Percentiles rank a stretch among this genome's conserved stretches.
phyloP scores from a whole-genome alignment of 208 protist genomes.

The Naegleria lovaniensis region DNA sequence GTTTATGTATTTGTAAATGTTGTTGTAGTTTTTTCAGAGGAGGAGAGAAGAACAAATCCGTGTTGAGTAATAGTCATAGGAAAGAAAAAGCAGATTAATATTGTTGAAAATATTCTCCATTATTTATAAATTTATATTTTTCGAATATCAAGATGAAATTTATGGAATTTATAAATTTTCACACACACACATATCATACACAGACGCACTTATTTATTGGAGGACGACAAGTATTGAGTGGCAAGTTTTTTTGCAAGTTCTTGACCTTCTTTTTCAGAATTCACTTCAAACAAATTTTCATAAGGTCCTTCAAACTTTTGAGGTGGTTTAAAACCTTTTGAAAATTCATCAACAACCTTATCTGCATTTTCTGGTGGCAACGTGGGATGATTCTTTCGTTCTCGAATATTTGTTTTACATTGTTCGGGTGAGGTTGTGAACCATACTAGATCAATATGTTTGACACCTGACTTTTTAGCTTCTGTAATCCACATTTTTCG shows the following conservation, averaged over 20 bases:
- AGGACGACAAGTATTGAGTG: background rate
- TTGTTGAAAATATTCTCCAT: no score
- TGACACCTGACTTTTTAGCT: background rate
- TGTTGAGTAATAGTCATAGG: background rate
- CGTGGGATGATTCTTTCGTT: background rate
- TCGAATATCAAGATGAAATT: no score
- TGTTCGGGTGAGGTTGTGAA: background rate
- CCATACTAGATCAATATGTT: background rate
- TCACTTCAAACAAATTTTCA: background rate
- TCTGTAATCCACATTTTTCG: slow-evolving; percentile 17
- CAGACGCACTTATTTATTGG: no score
- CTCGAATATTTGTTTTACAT: background rate
- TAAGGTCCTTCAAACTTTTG: background rate
- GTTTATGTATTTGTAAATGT: background rate
- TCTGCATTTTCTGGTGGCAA: background rate
- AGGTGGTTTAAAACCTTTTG: slow-evolving; percentile 5
- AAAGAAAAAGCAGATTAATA: background rate
- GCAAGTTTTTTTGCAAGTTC: background rate
- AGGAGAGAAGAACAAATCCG: background rate
- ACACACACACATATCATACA: no score
- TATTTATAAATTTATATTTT: no score
- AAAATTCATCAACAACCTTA: background rate
- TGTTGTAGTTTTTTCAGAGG: background rate
- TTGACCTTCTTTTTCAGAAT: background rate
- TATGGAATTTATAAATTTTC: no score